Conservation (phyloP, 1,139 yeast species). For the Casaregolazyma suthepensis region DNA sequence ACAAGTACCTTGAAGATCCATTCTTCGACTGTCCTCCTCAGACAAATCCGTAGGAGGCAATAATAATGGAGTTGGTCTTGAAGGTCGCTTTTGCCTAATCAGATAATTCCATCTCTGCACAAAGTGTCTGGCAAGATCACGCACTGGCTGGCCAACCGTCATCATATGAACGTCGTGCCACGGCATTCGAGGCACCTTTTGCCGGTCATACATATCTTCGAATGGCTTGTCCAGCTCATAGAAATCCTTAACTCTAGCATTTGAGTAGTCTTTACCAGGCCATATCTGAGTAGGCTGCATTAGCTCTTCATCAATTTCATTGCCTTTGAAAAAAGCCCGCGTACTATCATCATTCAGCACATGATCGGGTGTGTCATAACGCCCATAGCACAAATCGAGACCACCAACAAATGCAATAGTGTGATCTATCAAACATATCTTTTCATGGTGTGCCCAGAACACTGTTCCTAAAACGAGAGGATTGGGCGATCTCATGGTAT, state of each 20-base stretch:
- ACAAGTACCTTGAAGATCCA: slow-evolving; percentile 78
- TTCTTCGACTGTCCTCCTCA: slow-evolving; percentile 55
- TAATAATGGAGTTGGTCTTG: slow-evolving; percentile 83
- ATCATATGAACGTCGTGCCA: slow-evolving; percentile 99
- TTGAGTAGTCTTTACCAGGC: slow-evolving; percentile 97
- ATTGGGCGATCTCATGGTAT: slow-evolving; percentile 90
- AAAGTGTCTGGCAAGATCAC: slow-evolving; percentile 89
- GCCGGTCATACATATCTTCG: slow-evolving; percentile 87
- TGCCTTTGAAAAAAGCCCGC: slow-evolving; percentile 33
- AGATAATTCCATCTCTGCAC: slow-evolving; percentile 97
- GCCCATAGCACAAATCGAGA: slow-evolving; percentile 88
- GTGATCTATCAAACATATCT: slow-evolving; percentile 79
- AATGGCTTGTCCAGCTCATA: slow-evolving; percentile 75
- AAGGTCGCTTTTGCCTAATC: slow-evolving; percentile 87
- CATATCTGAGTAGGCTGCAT: slow-evolving; percentile 50
- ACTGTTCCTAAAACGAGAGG: slow-evolving; percentile 88
- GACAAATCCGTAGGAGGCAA: slow-evolving; percentile 90
- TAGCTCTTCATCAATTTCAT: slow-evolving; percentile 15
- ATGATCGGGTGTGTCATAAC: slow-evolving; percentile 96
- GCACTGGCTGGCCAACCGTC: slow-evolving; percentile 90
- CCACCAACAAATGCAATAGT: slow-evolving; percentile 93
- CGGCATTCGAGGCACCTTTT: slow-evolving; percentile 86
- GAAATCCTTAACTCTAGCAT: slow-evolving; percentile 90
- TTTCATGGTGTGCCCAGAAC: slow-evolving; percentile 99
- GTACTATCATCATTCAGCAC: slow-evolving; percentile 71